Percentiles rank a stretch among this genome's conserved stretches.
phyloP scores from a whole-genome alignment of 1,284 basidiomycete genomes.

The Xerocomus nothofagi region DNA sequence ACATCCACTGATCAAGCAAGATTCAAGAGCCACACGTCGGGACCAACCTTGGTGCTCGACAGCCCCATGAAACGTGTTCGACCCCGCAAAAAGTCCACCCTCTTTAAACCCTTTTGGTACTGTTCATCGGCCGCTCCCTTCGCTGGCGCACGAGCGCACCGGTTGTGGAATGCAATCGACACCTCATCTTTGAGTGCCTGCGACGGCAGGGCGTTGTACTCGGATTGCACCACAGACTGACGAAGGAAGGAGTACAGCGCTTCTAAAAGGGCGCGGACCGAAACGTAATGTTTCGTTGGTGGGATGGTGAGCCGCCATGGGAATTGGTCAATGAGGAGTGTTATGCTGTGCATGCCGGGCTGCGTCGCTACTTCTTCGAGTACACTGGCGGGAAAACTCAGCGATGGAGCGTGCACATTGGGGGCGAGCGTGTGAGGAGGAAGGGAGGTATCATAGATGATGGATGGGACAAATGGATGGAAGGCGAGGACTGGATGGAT shows the following conservation, averaged over 20 bases:
- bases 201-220: slow-evolving; percentile 40
- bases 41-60: slow-evolving; percentile 35
- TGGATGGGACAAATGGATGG: slow-evolving; percentile 37
- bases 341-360: slow-evolving; percentile 33
- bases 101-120: slow-evolving; percentile 41
- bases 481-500: slow-evolving; percentile 47
- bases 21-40: slow-evolving; percentile 31
- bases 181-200: slow-evolving; percentile 38
- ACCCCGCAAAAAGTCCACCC: slow-evolving; percentile 45
- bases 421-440: slow-evolving; percentile 31
- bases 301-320: slow-evolving; percentile 37
- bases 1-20: slow-evolving; percentile 13
- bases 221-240: slow-evolving; percentile 38
- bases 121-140: slow-evolving; percentile 28
- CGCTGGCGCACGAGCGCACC: slow-evolving; percentile 32
- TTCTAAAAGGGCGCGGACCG: slow-evolving; percentile 40
- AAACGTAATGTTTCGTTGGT: slow-evolving; percentile 32
- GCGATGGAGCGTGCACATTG: slow-evolving; percentile 30
- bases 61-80: slow-evolving; percentile 41
- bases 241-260: slow-evolving; percentile 39
- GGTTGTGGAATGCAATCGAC: slow-evolving; percentile 43
- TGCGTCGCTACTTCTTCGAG: slow-evolving; percentile 39
- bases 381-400: slow-evolving; percentile 22
- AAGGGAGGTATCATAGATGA: slow-evolving; percentile 39
- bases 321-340: slow-evolving; percentile 32